Percentiles rank a stretch among this genome's conserved stretches.
Conservation (phyloP, 2,329 filamentous ascomycete genomes). For the Stagonosporopsis vannaccii region DNA sequence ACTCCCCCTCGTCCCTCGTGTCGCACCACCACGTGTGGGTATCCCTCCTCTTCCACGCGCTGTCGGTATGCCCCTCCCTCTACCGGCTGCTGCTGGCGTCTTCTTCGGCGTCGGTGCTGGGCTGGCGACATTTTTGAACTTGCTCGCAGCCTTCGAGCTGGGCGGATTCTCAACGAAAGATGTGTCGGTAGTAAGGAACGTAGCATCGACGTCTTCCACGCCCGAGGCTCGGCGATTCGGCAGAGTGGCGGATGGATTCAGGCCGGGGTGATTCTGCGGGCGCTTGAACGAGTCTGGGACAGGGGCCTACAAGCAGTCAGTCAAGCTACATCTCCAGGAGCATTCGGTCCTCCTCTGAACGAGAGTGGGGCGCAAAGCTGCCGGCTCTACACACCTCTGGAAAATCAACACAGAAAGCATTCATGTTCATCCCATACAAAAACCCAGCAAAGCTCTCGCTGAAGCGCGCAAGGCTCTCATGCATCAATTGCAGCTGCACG, state of each 20-base stretch:
- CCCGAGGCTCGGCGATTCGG: slow-evolving; percentile 33
- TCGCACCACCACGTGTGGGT: slow-evolving; percentile 42
- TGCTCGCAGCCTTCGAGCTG: slow-evolving; percentile 58
- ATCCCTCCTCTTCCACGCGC: slow-evolving; percentile 44
- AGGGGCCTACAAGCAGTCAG: slow-evolving; percentile 69
- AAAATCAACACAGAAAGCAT: slow-evolving; percentile 98
- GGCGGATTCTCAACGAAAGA: slow-evolving; percentile 88
- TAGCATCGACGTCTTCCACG: slow-evolving; percentile 70
- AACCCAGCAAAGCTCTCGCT: slow-evolving; percentile 96
- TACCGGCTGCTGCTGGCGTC: slow-evolving; percentile 31
- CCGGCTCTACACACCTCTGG: slow-evolving; percentile 71
- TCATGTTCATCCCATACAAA: slow-evolving; percentile 97
- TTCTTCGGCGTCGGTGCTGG: slow-evolving; percentile 38
- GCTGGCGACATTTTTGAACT: slow-evolving; percentile 47
- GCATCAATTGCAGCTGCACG: slow-evolving; percentile 96
- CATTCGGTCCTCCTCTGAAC: too few relatives aligned
- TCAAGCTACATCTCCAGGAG: too few relatives aligned
- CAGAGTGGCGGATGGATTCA: slow-evolving; percentile 29
- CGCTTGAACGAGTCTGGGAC: slow-evolving; percentile 80
- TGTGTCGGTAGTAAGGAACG: slow-evolving; percentile 92
- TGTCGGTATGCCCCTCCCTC: slow-evolving; percentile 45
- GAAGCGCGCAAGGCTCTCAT: slow-evolving; percentile 91
- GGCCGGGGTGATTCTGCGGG: slow-evolving; percentile 38
- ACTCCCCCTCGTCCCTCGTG: slow-evolving; percentile 45
- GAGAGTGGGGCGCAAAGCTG: too few relatives aligned